These are phyloP conservation scores for Xylariales sp. DNA, from an alignment of 2,329 filamentous ascomycete species.

Conservation along the genomic window DNA sequence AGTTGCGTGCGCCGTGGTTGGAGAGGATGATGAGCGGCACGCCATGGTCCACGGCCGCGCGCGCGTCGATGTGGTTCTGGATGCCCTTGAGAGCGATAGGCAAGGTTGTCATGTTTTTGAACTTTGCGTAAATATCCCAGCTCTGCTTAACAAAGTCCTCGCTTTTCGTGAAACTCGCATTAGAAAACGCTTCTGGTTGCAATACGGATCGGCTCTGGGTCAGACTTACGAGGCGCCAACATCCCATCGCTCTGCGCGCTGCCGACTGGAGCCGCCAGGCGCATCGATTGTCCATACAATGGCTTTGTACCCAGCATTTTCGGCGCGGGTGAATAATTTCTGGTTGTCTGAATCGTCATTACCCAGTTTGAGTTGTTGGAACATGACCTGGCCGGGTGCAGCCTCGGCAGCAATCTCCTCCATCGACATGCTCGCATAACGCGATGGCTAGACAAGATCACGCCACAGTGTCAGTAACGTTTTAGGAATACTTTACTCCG, in stretches of 20 bases:
- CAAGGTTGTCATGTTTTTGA: constrained; percentile 16
- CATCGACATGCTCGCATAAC: constrained; percentile 27
- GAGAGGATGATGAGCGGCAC: constrained; percentile 26
- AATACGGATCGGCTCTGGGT: no score
- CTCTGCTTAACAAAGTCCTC: constrained; percentile 2
- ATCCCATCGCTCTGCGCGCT: constrained; percentile 10
- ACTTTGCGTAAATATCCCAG: constrained; percentile 23
- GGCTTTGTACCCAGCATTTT: constrained; percentile 12
- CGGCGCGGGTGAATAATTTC: constrained; percentile 9
- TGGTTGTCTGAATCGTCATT: constrained; percentile 9
- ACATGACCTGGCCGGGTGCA: constrained; percentile 13
- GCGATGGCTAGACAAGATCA: constrained; percentile 27
- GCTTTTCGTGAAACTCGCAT: neutral
- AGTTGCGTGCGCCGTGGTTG: constrained; percentile 30
- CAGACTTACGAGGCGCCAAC: constrained; percentile 6
- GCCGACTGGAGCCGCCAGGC: constrained; percentile 10
- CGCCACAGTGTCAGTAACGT: no score
- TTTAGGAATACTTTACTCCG: no score
- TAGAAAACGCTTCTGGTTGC: no score
- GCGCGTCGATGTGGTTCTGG: constrained; percentile 26
- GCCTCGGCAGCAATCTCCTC: constrained; percentile 33
- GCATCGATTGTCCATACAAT: constrained; percentile 15
- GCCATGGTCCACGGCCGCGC: constrained; percentile 18
- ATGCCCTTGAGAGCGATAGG: constrained; percentile 29
- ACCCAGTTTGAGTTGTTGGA: constrained; percentile 24